Evolutionary conservation across 139 green algal species (phyloP), one percentile per base, ranked within the genome.

Genomic region (Volvox africanus): DNA sequence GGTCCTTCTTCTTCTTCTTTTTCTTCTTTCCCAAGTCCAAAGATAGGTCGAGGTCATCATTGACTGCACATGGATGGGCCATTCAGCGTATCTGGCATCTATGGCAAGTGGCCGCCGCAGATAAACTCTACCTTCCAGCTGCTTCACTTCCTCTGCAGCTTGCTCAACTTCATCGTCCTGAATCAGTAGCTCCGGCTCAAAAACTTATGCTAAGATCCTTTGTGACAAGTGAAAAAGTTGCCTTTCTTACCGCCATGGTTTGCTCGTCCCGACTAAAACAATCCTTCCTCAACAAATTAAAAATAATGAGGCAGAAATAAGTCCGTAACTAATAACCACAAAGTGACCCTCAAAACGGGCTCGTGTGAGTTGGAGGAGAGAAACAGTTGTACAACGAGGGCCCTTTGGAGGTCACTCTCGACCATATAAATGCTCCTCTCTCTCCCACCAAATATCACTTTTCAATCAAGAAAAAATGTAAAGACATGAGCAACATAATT

Each of bases 21-120:
- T 93, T 95, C 84, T 94, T 95, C 88, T 93, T 93, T 61, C 92
- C 93, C 11, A 96, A 77, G 82, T 94, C 94, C 33, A 96, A 69
- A 30, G 78, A 90, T 0, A 96, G 79, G 78, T 96, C 94, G 65
- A 93, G 85, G 28, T 88, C 90, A 84, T 93, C 84, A 18, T 88
- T 89, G 12, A 95, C 92, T 95, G 91, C 90, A 89, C 55, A 67
- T 9, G 0, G 35, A 65, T 32, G 0, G 36, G 14, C 5, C 17
- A 61, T 82, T 82, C 14, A 82, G 33, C 33, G 76, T 24, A n/a
- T 61, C 76, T 55, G 20, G 24, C 21, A 73, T 61, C 1, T 61
- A 22, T 28, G 76, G 1, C 76, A 82, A 18, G 13, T 84, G 37
- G 78, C 78, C 75, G 75, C 75, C 75, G 32, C 33, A 65, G 78